phyloP scores from a whole-genome alignment of 495 filamentous ascomycete genomes.

The Neurospora cerealis region DNA sequence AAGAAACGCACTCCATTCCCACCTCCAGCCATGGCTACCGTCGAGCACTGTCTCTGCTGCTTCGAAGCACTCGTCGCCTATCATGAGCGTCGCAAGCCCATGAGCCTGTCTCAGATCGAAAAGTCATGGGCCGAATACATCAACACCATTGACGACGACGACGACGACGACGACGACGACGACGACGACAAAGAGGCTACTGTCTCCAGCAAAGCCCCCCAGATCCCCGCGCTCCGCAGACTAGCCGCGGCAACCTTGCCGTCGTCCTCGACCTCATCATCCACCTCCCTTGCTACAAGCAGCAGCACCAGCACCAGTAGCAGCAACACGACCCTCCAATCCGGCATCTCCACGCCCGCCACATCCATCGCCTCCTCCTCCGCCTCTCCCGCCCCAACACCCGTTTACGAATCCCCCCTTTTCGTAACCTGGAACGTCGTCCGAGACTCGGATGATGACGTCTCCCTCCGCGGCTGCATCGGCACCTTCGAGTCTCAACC shows the following conservation, averaged over 20 bases:
- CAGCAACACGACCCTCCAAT: slow-evolving; percentile 5
- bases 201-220: slow-evolving; percentile 2
- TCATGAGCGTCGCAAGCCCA: slow-evolving; percentile 30
- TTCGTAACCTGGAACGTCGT: slow-evolving; percentile 95
- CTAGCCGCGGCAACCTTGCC: slow-evolving; percentile 18
- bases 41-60: slow-evolving; percentile 79
- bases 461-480: slow-evolving; percentile 83
- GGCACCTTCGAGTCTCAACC: slow-evolving; percentile 83
- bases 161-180: slow-evolving; percentile 13
- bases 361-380: slow-evolving; percentile 29
- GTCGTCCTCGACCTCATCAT: slow-evolving; percentile 19
- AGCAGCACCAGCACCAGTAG: slow-evolving; percentile 17
- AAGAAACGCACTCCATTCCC: background rate
- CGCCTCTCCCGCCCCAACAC: background rate
- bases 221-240: slow-evolving; percentile 1
- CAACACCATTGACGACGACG: slow-evolving; percentile 21
- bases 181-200: background rate
- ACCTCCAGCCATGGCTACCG: slow-evolving; percentile 57
- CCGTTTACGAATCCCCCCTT: slow-evolving; percentile 48
- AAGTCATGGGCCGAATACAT: slow-evolving; percentile 55
- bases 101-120: slow-evolving; percentile 56
- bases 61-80: slow-evolving; percentile 69
- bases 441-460: slow-evolving; percentile 34
- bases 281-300: slow-evolving; percentile 2
- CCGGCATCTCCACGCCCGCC: slow-evolving; percentile 20